These are phyloP conservation scores for Petasospora rhodanensis DNA, from an alignment of 1,139 yeast species.

Conservation along the genomic window DNA sequence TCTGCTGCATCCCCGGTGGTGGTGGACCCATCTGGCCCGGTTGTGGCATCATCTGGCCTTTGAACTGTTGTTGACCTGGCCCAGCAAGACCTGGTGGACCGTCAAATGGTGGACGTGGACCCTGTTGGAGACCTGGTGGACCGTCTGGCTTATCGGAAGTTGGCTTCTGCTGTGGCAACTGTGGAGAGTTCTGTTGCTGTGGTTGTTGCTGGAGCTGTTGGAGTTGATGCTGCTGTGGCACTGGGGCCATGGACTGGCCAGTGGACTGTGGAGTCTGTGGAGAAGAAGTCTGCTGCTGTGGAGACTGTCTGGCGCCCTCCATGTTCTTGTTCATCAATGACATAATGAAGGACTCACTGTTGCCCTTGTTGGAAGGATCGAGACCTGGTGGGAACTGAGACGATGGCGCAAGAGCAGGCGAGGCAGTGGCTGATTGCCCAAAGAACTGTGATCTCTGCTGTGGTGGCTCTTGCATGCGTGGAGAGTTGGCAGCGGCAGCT, in stretches of 20 bases:
- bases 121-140: slow-evolving; percentile 19
- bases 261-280: slow-evolving; percentile 8
- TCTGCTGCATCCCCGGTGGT: slow-evolving; percentile 16
- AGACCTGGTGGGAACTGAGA: slow-evolving; percentile 20
- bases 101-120: slow-evolving; percentile 12
- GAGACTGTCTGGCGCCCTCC: slow-evolving; percentile 10
- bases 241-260: no score
- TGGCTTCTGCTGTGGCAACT: slow-evolving; percentile 17
- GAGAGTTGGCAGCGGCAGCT: slow-evolving; percentile 5
- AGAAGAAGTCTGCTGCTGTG: slow-evolving; percentile 6
- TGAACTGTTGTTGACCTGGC: slow-evolving; percentile 11
- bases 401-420: slow-evolving; percentile 8
- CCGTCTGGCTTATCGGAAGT: slow-evolving; percentile 18
- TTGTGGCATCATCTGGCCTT: slow-evolving; percentile 23
- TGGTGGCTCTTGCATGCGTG: background rate
- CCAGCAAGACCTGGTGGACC: slow-evolving; percentile 22
- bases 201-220: slow-evolving; percentile 14
- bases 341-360: slow-evolving; percentile 50
- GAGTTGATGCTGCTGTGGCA: background rate
- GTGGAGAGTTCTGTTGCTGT: slow-evolving; percentile 1
- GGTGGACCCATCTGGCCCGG: slow-evolving; percentile 6
- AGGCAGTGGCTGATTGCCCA: slow-evolving; percentile 5
- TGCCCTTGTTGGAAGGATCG: slow-evolving; percentile 11
- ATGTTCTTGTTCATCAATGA: slow-evolving; percentile 41
- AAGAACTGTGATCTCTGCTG: slow-evolving; percentile 18